These are phyloP conservation scores for Saccharomyces paradoxus DNA, from an alignment of 805 yeast genomes.

Conservation along the genomic window DNA sequence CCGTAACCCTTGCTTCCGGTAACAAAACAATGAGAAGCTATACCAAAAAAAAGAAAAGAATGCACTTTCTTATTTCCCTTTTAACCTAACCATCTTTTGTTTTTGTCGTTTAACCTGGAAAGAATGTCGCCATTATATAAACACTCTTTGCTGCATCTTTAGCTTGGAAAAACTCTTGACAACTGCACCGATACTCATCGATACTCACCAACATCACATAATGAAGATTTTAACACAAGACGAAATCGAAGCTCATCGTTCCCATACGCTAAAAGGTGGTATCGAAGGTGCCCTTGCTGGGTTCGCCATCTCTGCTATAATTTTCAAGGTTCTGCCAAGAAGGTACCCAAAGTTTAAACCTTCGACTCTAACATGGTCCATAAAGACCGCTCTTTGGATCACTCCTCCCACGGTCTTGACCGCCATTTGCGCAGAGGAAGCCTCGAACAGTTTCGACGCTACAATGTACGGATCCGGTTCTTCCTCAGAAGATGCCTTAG, in stretches of 20 bases:
- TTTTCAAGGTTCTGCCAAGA: slow-evolving; percentile 44
- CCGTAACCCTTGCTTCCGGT: neutral
- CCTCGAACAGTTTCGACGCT: slow-evolving; percentile 59
- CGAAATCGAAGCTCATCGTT: slow-evolving; percentile 58
- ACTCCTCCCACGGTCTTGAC: slow-evolving; percentile 58
- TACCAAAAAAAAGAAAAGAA: neutral
- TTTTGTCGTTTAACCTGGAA: neutral
- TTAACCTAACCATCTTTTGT: neutral
- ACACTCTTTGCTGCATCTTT: neutral
- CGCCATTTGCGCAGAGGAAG: slow-evolving; percentile 62
- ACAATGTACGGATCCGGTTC: slow-evolving; percentile 44
- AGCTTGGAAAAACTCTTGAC: neutral
- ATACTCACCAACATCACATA: slow-evolving; percentile 8
- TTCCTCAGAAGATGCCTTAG: slow-evolving; percentile 32
- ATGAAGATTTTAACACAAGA: slow-evolving; percentile 65
- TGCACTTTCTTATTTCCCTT: neutral
- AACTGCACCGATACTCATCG: neutral
- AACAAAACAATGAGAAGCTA: neutral
- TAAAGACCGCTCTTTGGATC: slow-evolving; percentile 57
- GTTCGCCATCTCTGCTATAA: slow-evolving; percentile 43
- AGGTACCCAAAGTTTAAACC: slow-evolving; percentile 38
- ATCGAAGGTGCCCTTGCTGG: slow-evolving; percentile 54
- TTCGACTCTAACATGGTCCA: slow-evolving; percentile 41
- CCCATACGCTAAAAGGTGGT: slow-evolving; percentile 53
- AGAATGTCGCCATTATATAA: neutral